A percentile compares a stretch with the other conserved stretches of the same genome.
phyloP scores from a whole-genome alignment of 768 basidiomycete species.

The Termitomyces sp. region DNA sequence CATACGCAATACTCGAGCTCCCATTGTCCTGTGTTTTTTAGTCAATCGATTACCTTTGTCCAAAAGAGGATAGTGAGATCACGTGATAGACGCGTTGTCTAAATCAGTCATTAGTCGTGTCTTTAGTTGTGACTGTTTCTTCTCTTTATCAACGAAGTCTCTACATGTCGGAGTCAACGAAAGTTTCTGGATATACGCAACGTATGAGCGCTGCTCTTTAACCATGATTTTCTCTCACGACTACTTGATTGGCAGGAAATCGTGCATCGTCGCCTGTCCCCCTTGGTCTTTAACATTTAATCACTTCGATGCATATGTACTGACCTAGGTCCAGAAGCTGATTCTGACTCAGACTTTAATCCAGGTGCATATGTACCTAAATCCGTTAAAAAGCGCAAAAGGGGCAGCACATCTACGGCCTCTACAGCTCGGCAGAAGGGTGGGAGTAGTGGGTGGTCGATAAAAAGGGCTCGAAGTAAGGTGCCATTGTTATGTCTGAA shows the following conservation, averaged over 20 bases:
- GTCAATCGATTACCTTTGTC: not conserved
- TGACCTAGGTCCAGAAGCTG: constrained; percentile 26
- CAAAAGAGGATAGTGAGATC: constrained; percentile 2
- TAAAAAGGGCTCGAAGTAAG: constrained; percentile 5
- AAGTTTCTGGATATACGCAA: constrained; percentile 22
- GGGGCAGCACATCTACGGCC: constrained; percentile 6
- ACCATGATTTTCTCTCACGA: not conserved
- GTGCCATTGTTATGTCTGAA: not conserved
- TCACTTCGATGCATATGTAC: not conserved
- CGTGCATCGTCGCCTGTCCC: constrained; percentile 28
- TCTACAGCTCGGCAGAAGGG: constrained; percentile 13
- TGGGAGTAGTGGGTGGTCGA: not conserved
- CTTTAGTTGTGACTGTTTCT: not conserved
- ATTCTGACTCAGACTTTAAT: constrained; percentile 47
- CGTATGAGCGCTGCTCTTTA: constrained; percentile 14
- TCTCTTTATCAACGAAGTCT: not conserved
- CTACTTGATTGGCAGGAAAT: constrained; percentile 18
- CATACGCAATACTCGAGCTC: constrained; percentile 4
- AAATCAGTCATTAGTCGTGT: constrained; percentile 5
- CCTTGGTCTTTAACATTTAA: constrained; percentile 21
- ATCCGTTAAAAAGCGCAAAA: constrained; percentile 20
- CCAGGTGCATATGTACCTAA: constrained; percentile 33
- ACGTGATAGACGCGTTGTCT: constrained; percentile 13
- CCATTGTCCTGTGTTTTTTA: constrained; percentile 2
- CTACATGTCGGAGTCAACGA: constrained; percentile 32